Conservation (phyloP, 176 grass and related monocot genomes). For the Juncus inflexus region DNA sequence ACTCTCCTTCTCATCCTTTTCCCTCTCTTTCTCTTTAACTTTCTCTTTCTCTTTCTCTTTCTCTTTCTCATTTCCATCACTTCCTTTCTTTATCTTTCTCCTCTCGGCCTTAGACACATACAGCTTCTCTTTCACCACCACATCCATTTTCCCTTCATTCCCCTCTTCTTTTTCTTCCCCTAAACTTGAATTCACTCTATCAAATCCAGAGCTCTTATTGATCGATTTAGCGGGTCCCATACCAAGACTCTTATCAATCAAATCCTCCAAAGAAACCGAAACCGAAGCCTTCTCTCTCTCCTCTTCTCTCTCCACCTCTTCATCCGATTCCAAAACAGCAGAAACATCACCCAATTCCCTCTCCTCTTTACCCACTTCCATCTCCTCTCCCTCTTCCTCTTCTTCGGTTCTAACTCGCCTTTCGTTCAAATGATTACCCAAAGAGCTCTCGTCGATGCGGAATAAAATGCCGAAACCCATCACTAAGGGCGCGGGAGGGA, state of each 20-base stretch:
- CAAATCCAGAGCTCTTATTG: conserved; percentile 37
- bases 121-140: conserved; percentile 64
- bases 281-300: conserved; percentile 34
- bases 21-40: conserved; percentile 24
- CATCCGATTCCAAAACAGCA: conserved; percentile 32
- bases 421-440: conserved; percentile 86
- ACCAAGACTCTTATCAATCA: conserved; percentile 83
- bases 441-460: conserved; percentile 91
- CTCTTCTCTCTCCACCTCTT: conserved; percentile 29
- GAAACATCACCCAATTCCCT: conserved; percentile 21
- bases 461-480: conserved; percentile 96
- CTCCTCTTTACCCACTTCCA: conserved; percentile 32
- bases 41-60: conserved; percentile 34
- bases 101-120: conserved; percentile 93
- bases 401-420: conserved; percentile 81
- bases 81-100: conserved; percentile 87
- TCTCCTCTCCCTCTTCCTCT: conserved; percentile 28
- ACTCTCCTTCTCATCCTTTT: conserved; percentile 35
- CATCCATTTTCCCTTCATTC: conserved; percentile 42
- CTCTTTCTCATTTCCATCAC: conserved; percentile 33
- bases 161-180: conserved; percentile 37
- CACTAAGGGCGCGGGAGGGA: conserved; percentile 82
- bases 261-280: conserved; percentile 75
- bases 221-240: conserved; percentile 62
- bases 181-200: conserved; percentile 29